Percentiles rank a stretch among this genome's conserved stretches.
Conservation (phyloP, 1,139 yeast genomes). For the Martiniozyma asiatica region DNA sequence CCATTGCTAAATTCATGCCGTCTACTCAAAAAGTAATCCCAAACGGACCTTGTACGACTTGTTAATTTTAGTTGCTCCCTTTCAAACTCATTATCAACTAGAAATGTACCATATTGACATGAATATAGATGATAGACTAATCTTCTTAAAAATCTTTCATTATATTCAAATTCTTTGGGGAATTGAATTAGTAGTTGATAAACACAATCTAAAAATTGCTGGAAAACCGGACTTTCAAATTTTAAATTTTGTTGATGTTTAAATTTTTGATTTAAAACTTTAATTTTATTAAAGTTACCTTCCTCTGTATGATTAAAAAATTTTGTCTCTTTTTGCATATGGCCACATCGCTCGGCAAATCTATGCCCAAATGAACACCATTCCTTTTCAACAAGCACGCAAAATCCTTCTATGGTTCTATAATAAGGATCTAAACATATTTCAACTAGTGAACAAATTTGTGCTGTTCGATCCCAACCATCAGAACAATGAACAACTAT, state of each 20-base stretch:
- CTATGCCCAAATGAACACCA: constrained; percentile 94
- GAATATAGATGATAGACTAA: constrained; percentile 80
- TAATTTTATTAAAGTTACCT: constrained; percentile 17
- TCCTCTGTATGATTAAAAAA: constrained; percentile 22
- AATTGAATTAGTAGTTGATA: constrained; percentile 66
- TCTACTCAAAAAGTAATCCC: constrained; percentile 87
- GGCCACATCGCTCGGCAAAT: constrained; percentile 76
- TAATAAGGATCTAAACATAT: constrained; percentile 83
- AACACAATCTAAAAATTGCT: constrained; percentile 83
- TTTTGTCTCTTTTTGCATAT: constrained; percentile 35
- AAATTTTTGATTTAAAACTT: constrained; percentile 28
- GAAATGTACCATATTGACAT: constrained; percentile 88
- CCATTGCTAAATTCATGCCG: constrained; percentile 56
- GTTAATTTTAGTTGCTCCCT: constrained; percentile 29
- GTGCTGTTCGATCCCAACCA: constrained; percentile 98
- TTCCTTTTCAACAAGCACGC: constrained; percentile 78
- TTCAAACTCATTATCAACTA: constrained; percentile 66
- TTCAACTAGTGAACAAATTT: constrained; percentile 73
- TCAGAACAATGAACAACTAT: constrained; percentile 88
- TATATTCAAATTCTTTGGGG: constrained; percentile 70
- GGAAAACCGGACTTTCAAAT: constrained; percentile 79
- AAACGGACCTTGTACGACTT: constrained; percentile 59
- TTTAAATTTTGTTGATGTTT: constrained; percentile 32
- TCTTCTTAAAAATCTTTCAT: constrained; percentile 76
- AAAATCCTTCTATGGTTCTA: constrained; percentile 80